Evolutionary conservation across 164 flowering plant species (phyloP).

Genomic region (Umbellularia californica): DNA sequence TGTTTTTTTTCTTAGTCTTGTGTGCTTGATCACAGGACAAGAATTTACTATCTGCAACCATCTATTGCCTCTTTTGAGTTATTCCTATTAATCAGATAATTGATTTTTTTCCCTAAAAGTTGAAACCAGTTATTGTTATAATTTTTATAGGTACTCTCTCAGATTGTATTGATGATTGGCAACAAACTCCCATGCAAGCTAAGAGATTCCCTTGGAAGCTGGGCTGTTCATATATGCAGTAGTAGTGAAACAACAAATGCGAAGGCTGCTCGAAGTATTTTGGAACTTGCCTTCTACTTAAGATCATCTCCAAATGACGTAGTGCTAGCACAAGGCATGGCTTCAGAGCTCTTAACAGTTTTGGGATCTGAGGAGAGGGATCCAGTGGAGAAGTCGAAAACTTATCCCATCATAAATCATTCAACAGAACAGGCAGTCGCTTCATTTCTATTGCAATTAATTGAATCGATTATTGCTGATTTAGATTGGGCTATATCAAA

Average conservation of each 20-base stretch:
- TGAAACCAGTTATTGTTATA: neutral
- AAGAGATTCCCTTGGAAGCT: constrained; percentile 46
- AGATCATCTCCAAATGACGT: constrained; percentile 57
- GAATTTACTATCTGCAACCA: neutral
- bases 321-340: constrained; percentile 44
- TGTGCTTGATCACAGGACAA: neutral
- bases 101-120: neutral
- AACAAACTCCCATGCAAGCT: constrained; percentile 39
- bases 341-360: constrained; percentile 50
- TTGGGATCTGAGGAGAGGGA: constrained; percentile 37
- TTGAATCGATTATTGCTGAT: constrained; percentile 46
- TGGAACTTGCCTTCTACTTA: constrained; percentile 38
- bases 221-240: constrained; percentile 55
- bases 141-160: constrained; percentile 49
- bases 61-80: neutral
- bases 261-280: constrained; percentile 49
- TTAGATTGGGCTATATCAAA: constrained; percentile 58
- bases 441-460: constrained; percentile 43
- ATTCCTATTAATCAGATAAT: neutral
- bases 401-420: constrained; percentile 48
- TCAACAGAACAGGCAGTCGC: constrained; percentile 44
- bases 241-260: constrained; percentile 28
- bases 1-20: neutral
- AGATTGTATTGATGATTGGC: constrained; percentile 48
- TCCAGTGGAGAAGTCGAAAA: constrained; percentile 40